A percentile compares a stretch with the other conserved stretches of the same genome.
Evolutionary conservation across 139 green algal genomes (phyloP).

Genomic region (Tetratostichococcus sp.): DNA sequence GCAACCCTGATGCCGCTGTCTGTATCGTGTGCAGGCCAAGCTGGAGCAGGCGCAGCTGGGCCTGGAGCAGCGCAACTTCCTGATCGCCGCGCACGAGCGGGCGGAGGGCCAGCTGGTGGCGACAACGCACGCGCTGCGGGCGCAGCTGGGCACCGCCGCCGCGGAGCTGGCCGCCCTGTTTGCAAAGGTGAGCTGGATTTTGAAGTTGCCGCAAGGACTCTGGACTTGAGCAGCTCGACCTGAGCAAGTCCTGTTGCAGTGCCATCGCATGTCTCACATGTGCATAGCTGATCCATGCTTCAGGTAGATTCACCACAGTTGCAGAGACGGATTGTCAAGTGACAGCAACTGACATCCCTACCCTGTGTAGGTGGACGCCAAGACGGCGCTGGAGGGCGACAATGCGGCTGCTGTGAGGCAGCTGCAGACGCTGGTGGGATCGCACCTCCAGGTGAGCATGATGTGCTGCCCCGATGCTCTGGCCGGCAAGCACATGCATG

Average conservation of each 20-base stretch:
- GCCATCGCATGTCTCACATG: no score
- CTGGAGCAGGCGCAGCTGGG: conserved; percentile 10
- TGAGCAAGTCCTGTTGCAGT: no score
- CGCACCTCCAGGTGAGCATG: background rate
- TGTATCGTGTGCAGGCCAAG: background rate
- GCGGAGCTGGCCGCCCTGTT: conserved; percentile 32
- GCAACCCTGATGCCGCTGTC: no score
- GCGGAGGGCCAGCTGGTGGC: conserved; percentile 52
- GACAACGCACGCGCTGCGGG: conserved; percentile 38
- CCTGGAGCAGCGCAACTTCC: conserved; percentile 58
- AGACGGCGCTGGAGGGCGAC: conserved; percentile 6
- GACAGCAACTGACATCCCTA: no score
- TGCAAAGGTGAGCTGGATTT: no score
- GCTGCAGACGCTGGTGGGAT: background rate
- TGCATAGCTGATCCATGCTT: no score
- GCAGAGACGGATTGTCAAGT: no score
- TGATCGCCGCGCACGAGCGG: conserved; percentile 48
- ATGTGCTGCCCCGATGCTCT: no score
- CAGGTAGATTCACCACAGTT: no score
- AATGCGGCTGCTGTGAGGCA: background rate
- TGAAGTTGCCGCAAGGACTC: no score
- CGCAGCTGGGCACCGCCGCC: conserved; percentile 31
- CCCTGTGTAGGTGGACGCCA: conserved; percentile 9
- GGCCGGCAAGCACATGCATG: no score
- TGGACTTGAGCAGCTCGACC: no score